phyloP scores from a whole-genome alignment of 345 rosid species.

The Noccaea bulbosa region DNA sequence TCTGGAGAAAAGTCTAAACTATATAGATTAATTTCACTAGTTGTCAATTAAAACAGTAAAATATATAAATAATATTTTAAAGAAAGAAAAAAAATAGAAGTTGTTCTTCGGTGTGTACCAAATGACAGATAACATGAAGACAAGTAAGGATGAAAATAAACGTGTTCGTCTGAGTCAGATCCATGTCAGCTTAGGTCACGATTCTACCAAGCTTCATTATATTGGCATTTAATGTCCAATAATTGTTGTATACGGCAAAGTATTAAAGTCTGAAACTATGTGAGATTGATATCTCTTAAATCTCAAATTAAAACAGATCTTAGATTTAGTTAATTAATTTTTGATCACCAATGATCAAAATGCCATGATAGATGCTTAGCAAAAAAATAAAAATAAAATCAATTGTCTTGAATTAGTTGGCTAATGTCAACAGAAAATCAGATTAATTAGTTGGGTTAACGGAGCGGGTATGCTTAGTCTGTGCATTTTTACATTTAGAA shows the following conservation, averaged over 20 bases:
- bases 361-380: too few species aligned
- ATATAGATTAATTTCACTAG: too few species aligned
- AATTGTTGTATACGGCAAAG: not conserved
- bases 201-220: not conserved
- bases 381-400: too few species aligned
- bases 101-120: constrained; percentile 9
- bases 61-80: too few species aligned
- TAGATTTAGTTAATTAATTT: not conserved
- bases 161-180: constrained; percentile 37
- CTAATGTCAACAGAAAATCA: too few species aligned
- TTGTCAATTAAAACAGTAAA: too few species aligned
- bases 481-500: too few species aligned
- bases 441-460: too few species aligned
- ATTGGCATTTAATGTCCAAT: not conserved
- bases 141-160: constrained; percentile 23
- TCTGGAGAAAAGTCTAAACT: too few species aligned
- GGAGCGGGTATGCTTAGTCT: too few species aligned
- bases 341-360: not conserved
- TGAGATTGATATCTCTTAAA: not conserved
- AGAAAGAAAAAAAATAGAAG: not conserved
- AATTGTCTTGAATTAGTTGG: too few species aligned
- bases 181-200: constrained; percentile 27
- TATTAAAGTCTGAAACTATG: not conserved
- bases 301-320: not conserved
- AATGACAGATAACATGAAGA: constrained; percentile 24